These are phyloP conservation scores for Paraphaeosphaeria minitans DNA, from an alignment of 2,329 filamentous ascomycete genomes.

Conservation along the genomic window DNA sequence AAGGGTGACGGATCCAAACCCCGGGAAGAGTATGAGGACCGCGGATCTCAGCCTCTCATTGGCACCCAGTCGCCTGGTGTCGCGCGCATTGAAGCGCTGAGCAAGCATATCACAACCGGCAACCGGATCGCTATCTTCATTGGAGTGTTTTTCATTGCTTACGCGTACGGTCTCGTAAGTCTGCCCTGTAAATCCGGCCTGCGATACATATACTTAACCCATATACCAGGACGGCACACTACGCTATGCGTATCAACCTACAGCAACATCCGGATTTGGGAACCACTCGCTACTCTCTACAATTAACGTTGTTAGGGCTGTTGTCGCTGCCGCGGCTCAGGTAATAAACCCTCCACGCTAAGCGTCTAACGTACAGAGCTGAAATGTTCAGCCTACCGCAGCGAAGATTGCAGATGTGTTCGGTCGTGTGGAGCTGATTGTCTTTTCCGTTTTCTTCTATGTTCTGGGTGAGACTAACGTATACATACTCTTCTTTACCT, in stretches of 20 bases:
- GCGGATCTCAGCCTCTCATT: slow-evolving; percentile 21
- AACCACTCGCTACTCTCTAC: slow-evolving; percentile 63
- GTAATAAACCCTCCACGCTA: slow-evolving; percentile 13
- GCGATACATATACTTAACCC: background rate
- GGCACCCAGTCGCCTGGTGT: slow-evolving; percentile 58
- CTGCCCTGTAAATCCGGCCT: rapidly evolving
- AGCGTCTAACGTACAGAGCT: background rate
- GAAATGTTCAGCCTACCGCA: slow-evolving; percentile 54
- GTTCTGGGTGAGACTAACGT: slow-evolving; percentile 46
- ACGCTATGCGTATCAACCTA: slow-evolving; percentile 47
- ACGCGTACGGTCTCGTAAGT: slow-evolving; percentile 61
- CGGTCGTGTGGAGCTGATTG: slow-evolving; percentile 64
- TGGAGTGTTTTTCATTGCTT: slow-evolving; percentile 66
- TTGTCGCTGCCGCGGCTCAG: slow-evolving; percentile 64
- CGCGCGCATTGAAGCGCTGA: slow-evolving; percentile 63
- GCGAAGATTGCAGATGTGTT: slow-evolving; percentile 68
- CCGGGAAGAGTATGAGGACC: background rate
- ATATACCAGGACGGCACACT: slow-evolving; percentile 46
- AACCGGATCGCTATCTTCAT: slow-evolving; percentile 65
- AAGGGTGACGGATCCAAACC: background rate
- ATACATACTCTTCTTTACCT: background rate
- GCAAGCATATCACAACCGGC: slow-evolving; percentile 55
- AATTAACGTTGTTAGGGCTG: slow-evolving; percentile 62
- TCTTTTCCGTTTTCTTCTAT: slow-evolving; percentile 62
- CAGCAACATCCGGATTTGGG: slow-evolving; percentile 58